phyloP scores from a whole-genome alignment of 306 rosid genomes.

The Citrullus colocynthis region DNA sequence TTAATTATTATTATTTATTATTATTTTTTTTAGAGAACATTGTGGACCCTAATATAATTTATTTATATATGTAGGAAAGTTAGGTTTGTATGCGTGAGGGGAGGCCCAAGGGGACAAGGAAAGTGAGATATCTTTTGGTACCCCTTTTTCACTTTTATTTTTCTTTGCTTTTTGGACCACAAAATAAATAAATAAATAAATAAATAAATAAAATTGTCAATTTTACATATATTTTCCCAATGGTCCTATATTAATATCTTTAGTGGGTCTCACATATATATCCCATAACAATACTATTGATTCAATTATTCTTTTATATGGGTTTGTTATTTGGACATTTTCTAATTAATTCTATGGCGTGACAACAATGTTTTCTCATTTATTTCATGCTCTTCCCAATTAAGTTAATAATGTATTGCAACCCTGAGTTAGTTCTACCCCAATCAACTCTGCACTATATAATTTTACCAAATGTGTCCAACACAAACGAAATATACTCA shows the following conservation, averaged over 20 bases:
- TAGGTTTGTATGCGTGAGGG: neutral
- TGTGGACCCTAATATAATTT: conserved; percentile 4
- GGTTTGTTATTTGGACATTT: neutral
- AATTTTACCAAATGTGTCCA: no score
- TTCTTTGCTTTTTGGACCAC: conserved; percentile 7
- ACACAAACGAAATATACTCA: neutral
- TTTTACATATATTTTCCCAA: neutral
- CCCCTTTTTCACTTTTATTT: neutral
- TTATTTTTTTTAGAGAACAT: neutral
- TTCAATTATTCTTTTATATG: neutral
- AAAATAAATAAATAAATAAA: neutral
- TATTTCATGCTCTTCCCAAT: neutral
- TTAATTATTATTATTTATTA: no score
- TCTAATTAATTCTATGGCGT: neutral
- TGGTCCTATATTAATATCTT: conserved; percentile 3
- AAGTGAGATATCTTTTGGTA: conserved; percentile 9
- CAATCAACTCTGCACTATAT: neutral
- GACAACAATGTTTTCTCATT: neutral
- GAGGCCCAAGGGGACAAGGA: conserved; percentile 9
- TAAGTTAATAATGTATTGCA: neutral
- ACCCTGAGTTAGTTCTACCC: neutral
- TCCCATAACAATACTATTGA: neutral
- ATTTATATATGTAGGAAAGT: neutral
- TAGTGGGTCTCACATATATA: conserved; percentile 3
- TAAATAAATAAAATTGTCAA: neutral